phyloP scores from a whole-genome alignment of 768 basidiomycete genomes.

The Tricholoma furcatifolium region DNA sequence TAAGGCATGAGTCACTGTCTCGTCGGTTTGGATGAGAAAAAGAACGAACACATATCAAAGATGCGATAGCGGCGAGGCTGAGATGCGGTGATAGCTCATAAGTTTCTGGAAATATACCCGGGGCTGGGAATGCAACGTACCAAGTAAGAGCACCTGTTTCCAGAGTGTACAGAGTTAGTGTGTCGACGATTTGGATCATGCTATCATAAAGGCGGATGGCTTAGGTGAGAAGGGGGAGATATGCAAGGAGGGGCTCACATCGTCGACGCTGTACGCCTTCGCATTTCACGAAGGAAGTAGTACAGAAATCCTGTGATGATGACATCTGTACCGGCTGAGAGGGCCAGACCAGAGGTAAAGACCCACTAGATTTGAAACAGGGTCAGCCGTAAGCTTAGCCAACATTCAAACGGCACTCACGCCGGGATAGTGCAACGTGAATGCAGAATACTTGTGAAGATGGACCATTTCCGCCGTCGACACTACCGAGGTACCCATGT shows the following conservation, averaged over 20 bases:
- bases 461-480: conserved; percentile 25
- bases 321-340: conserved; percentile 38
- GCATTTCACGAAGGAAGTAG: conserved; percentile 32
- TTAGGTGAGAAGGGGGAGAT: not conserved
- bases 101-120: not conserved
- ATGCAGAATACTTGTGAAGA: conserved; percentile 15
- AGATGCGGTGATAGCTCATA: not conserved
- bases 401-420: conserved; percentile 6
- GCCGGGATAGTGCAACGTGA: conserved; percentile 18
- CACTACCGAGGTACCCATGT: conserved; percentile 5
- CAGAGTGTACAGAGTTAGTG: conserved; percentile 39
- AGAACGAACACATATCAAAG: conserved; percentile 40
- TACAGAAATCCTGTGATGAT: conserved; percentile 37
- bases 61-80: conserved; percentile 40
- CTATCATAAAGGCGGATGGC: conserved; percentile 16
- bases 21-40: not conserved
- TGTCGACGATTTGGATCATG: conserved; percentile 36
- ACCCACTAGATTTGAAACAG: conserved; percentile 29
- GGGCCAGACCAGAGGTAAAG: conserved; percentile 39
- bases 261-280: conserved; percentile 24
- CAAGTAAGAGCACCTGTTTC: conserved; percentile 41
- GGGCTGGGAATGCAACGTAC: conserved; percentile 21
- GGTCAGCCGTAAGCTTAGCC: not conserved
- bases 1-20: not conserved
- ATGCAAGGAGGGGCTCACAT: conserved; percentile 20